Evolutionary conservation across 2,329 filamentous ascomycete genomes (phyloP).

Genomic region (Ceratocystis colombiana): DNA sequence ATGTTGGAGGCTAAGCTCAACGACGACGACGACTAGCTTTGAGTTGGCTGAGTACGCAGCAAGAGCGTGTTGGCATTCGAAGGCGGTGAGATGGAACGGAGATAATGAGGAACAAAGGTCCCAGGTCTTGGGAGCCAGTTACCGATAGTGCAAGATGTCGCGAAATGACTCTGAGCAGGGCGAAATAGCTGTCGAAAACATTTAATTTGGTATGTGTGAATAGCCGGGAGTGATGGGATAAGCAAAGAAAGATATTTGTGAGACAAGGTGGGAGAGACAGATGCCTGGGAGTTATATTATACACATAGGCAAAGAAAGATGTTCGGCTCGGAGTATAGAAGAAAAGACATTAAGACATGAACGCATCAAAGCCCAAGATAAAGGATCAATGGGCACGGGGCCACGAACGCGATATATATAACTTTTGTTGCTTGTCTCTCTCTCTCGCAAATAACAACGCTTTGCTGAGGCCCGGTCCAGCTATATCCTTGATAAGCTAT

Average conservation of each 20-base stretch:
- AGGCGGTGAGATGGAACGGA: neutral
- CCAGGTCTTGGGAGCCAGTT: neutral
- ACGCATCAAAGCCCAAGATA: neutral
- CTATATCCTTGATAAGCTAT: conserved; percentile 12
- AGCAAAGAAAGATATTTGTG: neutral
- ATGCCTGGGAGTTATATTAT: neutral
- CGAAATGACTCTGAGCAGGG: conserved; percentile 4
- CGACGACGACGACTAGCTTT: neutral
- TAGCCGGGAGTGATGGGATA: neutral
- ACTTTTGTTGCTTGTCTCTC: neutral
- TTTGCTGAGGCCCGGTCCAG: conserved; percentile 12
- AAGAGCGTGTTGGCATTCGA: conserved; percentile 1
- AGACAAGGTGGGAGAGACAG: neutral
- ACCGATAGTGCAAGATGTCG: conserved; percentile 4
- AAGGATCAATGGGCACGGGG: neutral
- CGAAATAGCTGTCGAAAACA: conserved; percentile 16
- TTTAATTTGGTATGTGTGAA: conserved; percentile 17
- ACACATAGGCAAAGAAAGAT: neutral
- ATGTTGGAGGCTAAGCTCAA: neutral
- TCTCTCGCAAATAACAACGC: neutral
- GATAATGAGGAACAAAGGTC: neutral
- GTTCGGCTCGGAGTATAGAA: neutral
- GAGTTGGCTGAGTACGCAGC: neutral
- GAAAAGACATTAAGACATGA: conserved; percentile 9
- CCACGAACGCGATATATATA: neutral